phyloP scores from a whole-genome alignment of 1,139 yeast genomes.

The Sugiyamaella xylanicola region DNA sequence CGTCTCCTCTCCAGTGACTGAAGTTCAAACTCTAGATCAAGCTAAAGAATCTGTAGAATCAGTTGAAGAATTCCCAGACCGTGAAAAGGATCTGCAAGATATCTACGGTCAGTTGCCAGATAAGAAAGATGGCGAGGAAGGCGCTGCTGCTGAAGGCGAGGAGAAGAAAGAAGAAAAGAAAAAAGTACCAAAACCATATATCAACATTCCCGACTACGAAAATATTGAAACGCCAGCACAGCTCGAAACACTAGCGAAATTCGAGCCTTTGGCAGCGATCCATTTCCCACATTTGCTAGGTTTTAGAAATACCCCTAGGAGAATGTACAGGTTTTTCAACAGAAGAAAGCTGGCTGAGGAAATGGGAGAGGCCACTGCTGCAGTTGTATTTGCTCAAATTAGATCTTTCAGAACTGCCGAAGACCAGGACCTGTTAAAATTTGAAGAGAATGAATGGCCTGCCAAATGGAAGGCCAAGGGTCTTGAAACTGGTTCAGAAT shows the following conservation, averaged over 20 bases:
- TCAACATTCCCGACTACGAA: constrained; percentile 57
- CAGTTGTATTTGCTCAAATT: constrained; percentile 57
- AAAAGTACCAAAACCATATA: constrained; percentile 66
- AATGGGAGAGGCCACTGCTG: constrained; percentile 62
- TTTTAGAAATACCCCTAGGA: constrained; percentile 70
- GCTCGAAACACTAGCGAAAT: constrained; percentile 42
- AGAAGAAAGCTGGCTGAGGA: constrained; percentile 71
- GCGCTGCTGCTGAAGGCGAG: constrained; percentile 34
- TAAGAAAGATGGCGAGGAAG: constrained; percentile 19
- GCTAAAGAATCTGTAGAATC: constrained; percentile 10
- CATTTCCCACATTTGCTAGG: constrained; percentile 79
- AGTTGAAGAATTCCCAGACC: constrained; percentile 32
- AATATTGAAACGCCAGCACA: constrained; percentile 64
- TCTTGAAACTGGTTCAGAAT: constrained; percentile 70
- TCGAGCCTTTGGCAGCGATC: constrained; percentile 67
- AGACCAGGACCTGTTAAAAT: constrained; percentile 58
- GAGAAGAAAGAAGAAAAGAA: constrained; percentile 43
- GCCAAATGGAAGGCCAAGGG: constrained; percentile 78
- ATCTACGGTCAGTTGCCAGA: constrained; percentile 29
- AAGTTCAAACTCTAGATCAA: constrained; percentile 19
- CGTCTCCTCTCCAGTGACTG: constrained; percentile 5
- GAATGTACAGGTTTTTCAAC: constrained; percentile 78
- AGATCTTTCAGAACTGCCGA: constrained; percentile 56
- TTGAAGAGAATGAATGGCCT: constrained; percentile 93
- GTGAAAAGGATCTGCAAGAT: constrained; percentile 30